Base-by-base conservation (phyloP, 2,329 filamentous ascomycete genomes). In the Helotiales sp. region DNA sequence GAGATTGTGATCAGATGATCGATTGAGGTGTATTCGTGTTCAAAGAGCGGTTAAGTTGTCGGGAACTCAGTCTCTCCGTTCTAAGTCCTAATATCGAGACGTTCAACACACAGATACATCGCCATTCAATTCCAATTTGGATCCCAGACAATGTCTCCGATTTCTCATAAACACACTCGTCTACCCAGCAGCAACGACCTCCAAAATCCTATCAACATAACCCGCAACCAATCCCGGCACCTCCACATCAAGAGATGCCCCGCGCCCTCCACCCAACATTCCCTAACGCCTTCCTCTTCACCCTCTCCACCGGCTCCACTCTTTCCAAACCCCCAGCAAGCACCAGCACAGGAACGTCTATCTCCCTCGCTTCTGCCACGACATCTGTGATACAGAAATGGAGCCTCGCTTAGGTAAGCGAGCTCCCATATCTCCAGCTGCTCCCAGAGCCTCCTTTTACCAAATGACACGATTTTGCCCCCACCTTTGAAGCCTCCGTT, bases 271-370 rank as follows among this genome's bases (percentile, higher is more conserved):
- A 63, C 13, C 30, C 43, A 17, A 76, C 67, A 28, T 50, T 68
- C 10, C 20, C 65, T 11, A 70, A 22, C 1, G 79, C 75, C 49
- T 77, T 71, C 1, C 26, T 67, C 61, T 71, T 63, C 2, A 80
- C 68, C 15, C 74, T 72, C 11, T 78, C 74, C n/a, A 74, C 68
- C 1, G 75, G 69, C 67, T 80, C 78, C 11, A 80, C 75, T 6
- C 73, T 64, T 70, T 80, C 78, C 20, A 72, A 49, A 20, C 75
- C 76, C 6, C 78, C 79, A 17, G 71, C 75, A n/a, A 80, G 40
- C 32, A 73, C 73, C 47, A 68, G 69, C 57, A 70, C 70, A 26
- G 64, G 77, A 4, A 71, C 69, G 26, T 71, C 37, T 24, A 74
- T 73, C 15, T 60, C 50, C 26, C 65, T 70, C 11, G 72, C 69